phyloP scores from a whole-genome alignment of 1,139 yeast species.

The Zhuliangozyma blackwelliae region DNA sequence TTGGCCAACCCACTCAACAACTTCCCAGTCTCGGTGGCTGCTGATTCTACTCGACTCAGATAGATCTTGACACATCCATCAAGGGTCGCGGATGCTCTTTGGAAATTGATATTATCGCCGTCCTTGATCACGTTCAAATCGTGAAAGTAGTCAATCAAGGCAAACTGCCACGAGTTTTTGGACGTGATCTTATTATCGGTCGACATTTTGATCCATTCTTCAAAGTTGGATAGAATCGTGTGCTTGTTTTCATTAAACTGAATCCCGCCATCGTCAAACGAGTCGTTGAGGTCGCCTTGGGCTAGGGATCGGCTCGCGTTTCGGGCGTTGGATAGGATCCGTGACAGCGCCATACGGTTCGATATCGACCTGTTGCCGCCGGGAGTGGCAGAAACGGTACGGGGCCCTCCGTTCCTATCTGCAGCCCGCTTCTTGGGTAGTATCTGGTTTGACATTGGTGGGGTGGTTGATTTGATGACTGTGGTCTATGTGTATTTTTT shows the following conservation, averaged over 20 bases:
- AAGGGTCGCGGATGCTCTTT: constrained; percentile 35
- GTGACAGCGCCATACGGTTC: constrained; percentile 6
- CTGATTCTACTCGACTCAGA: constrained; percentile 74
- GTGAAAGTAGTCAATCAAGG: constrained; percentile 80
- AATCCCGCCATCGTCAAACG: constrained; percentile 39
- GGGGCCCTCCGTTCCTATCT: no score
- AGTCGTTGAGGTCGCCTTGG: constrained; percentile 10
- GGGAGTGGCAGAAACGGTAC: not conserved
- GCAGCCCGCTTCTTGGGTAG: no score
- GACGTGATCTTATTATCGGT: constrained; percentile 77
- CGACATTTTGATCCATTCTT: constrained; percentile 88
- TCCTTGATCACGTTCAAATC: constrained; percentile 41
- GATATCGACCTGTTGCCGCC: constrained; percentile 8
- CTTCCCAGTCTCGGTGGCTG: constrained; percentile 86
- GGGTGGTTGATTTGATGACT: no score
- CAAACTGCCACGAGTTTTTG: constrained; percentile 67
- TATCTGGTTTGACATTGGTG: no score
- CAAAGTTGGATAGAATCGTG: constrained; percentile 60
- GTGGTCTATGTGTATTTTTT: no score
- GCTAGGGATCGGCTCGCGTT: constrained; percentile 15
- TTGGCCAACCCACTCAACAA: constrained; percentile 67
- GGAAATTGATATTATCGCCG: constrained; percentile 43
- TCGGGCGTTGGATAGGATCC: constrained; percentile 13
- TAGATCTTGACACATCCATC: constrained; percentile 43
- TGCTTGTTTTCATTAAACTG: constrained; percentile 43